Base-by-base conservation (phyloP, 2,329 filamentous ascomycete genomes). In the Phaeophleospora eucalypticola region DNA sequence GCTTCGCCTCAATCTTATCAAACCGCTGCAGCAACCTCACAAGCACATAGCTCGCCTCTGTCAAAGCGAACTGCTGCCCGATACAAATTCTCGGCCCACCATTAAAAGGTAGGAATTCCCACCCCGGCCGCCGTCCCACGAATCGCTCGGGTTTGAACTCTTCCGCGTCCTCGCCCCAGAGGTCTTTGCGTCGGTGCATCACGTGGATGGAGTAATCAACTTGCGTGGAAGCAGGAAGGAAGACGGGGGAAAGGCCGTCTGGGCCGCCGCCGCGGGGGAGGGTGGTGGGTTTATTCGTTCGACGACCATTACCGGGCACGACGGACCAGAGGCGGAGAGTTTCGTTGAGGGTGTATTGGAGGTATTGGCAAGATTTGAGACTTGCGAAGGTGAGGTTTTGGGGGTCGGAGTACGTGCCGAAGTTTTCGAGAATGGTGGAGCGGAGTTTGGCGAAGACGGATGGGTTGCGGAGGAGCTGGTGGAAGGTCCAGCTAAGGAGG, bases 51-150 rank as follows among this genome's bases (percentile, higher is more conserved):
- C 53, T 55, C 18, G 60, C 58, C 40, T 66, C 64, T 0, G 63
- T 67, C 9, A 68, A 49, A 1, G 90, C 87, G 69, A 95, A 95
- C 3, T 77, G 76, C 67, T 83, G 79, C 0, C 90, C 90, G 56
- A 95, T 95, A 64, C 90, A 95, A 62, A 86, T 87, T 43, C 89
- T 74, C 2, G 89, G 87, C 0, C 89, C 61, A 15, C 44, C 51
- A 35, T 49, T 48, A 24, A 41, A 41, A 6, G 61, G 59, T 8
- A 68, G 36, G 41, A 59, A 69, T 17, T 67, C 60, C 66, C 66
- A 67, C 0, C 60, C 60, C 1, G 56, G 47, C 36, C 43, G 53
- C 44, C 54, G 36, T 0, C 53, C 52, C 4, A 53, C 48, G 53
- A 67, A 71, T 4, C 68, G 56, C 38, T 69, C 67, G 3, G 66